A percentile compares a stretch with the other conserved stretches of the same genome.
Evolutionary conservation across 176 grass and related monocot genomes (phyloP).

Genomic region (Aegilops umbellulata): DNA sequence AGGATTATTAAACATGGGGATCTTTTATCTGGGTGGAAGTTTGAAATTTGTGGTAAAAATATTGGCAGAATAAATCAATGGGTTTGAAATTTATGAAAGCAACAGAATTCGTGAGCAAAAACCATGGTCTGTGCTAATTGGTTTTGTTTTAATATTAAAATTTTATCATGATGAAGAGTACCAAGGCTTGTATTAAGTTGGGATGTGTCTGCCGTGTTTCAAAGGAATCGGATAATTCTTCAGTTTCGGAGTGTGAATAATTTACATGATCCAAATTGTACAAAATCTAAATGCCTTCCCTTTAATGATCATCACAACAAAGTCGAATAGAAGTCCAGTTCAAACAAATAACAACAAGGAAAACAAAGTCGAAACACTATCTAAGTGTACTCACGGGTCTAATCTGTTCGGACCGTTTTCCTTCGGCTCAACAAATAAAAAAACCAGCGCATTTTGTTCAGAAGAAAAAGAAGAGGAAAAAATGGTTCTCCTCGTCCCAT

Average conservation of each 20-base stretch:
- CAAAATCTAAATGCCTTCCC: not conserved
- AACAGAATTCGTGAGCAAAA: not conserved
- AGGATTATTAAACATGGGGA: no score
- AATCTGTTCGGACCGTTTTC: not conserved
- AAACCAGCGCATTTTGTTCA: not conserved
- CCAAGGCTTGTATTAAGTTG: not conserved
- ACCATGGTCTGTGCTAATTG: not conserved
- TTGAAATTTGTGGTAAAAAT: not conserved
- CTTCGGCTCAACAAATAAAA: not conserved
- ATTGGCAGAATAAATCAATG: not conserved
- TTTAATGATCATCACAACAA: not conserved
- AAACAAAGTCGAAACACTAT: not conserved
- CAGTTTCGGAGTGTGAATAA: not conserved
- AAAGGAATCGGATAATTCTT: no score
- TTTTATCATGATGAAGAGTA: not conserved
- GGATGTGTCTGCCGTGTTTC: not conserved
- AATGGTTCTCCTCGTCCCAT: slow-evolving; percentile 14
- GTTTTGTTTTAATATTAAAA: no score
- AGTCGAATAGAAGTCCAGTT: not conserved
- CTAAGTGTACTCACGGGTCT: not conserved
- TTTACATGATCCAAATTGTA: not conserved
- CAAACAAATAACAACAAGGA: not conserved
- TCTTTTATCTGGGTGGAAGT: not conserved
- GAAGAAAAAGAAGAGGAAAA: not conserved
- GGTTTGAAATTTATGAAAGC: not conserved